A percentile compares a stretch with the other conserved stretches of the same genome.
These are phyloP conservation scores for Apium graveolens DNA, from an alignment of 129 eudicot species.

Conservation along the genomic window DNA sequence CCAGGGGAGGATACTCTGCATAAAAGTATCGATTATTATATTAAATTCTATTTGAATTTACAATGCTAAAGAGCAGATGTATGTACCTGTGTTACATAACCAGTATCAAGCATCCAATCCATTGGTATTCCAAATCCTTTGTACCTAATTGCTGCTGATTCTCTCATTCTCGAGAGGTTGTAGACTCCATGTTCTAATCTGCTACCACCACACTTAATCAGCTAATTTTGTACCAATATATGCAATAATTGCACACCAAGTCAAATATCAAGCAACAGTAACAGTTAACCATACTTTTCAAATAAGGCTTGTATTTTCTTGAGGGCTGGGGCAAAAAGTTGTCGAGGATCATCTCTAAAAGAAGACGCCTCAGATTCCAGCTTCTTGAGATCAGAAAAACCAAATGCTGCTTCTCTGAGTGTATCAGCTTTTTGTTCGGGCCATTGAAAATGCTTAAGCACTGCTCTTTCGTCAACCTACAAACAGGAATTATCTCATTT, in stretches of 20 bases:
- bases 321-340: slow-evolving; percentile 62
- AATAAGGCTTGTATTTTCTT: slow-evolving; percentile 92
- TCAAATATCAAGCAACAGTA: not conserved
- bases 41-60: not conserved
- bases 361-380: slow-evolving; percentile 74
- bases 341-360: slow-evolving; percentile 61
- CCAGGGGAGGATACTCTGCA: not conserved
- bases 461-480: slow-evolving; percentile 97
- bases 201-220: not conserved
- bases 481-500: not conserved
- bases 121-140: slow-evolving; percentile 63
- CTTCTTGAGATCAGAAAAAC: slow-evolving; percentile 78
- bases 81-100: slow-evolving; percentile 69
- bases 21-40: not conserved
- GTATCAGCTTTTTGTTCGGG: slow-evolving; percentile 94
- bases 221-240: not conserved
- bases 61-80: not conserved
- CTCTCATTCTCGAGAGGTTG: slow-evolving; percentile 75
- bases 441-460: slow-evolving; percentile 93
- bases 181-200: slow-evolving; percentile 89
- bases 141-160: slow-evolving; percentile 70
- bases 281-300: slow-evolving; percentile 49
- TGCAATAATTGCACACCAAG: not conserved
- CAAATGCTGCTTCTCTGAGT: slow-evolving; percentile 95
- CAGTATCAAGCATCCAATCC: slow-evolving; percentile 86